Evolutionary conservation across 2,329 filamentous ascomycete genomes (phyloP), one percentile per base, ranked within the genome.

Genomic region (Fusarium sp.): DNA sequence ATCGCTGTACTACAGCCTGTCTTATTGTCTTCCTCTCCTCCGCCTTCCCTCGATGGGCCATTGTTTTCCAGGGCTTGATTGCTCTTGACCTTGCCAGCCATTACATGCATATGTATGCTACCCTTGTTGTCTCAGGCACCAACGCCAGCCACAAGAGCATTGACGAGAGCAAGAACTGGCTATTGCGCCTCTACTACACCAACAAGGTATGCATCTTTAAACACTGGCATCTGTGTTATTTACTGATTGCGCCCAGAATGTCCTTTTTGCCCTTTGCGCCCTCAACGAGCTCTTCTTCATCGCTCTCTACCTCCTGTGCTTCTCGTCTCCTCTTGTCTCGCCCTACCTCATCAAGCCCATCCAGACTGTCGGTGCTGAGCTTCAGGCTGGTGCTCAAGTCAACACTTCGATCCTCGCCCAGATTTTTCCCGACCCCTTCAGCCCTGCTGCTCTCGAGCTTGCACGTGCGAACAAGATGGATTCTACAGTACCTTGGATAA

Each of bases 51-150:
- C 90, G 95, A 65, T 98, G 94, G 92, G 92, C 94, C 74, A 95
- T 98, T 77, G 81, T 98, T 67, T 99, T 99, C 88, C 96, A 99
- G 86, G 90, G 92, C 49, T 85, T 99, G 80, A 98, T 99, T 83
- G 93, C 93, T 63, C 85, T 99, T 78, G 96, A 99, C 83, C 89
- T 99, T 74, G 93, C 96, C 35, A 98, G 95, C 82, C 96, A 99
- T 84, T 99, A 98, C 82, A 96, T 98, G 87, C 96, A 99, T 86
- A 99, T 99, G 96, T 98, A 97, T 82, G 94, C 95, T 18, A 98
- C 95, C 2, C 86, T 98, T 79, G 92, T 92, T 74, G 96, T 98
- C 90, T 94, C 93, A 61, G 94, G 94, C 60, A 88, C 90, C 61
- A 90, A 91, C 77, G 94, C 85, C 74, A 92, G 95, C 85, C 96